Evolutionary conservation across 345 rosid genomes (phyloP), one percentile per base, ranked within the genome.

Genomic region (Physaria fendleri): DNA sequence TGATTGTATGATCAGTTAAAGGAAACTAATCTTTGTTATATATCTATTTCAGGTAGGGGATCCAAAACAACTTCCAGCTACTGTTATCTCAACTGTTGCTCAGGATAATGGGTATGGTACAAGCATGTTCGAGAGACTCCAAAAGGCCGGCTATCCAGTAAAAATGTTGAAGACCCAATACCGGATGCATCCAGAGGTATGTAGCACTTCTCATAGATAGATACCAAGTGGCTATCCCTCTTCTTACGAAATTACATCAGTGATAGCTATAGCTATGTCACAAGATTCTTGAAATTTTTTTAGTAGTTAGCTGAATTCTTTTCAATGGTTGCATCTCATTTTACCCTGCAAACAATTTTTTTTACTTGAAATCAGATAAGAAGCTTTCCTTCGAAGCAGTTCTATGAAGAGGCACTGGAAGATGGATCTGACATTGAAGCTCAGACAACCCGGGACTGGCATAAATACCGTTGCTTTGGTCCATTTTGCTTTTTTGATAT

Each of bases 111-210:
- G 99, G 99, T 93, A 93, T 50, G 91, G 91, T 49, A 93, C 81
- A 30, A 93, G 99, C 76, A 67, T 93, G 85, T 93, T 93, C 66
- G 81, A 89, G 81, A 85, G 99, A 77, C 83, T 93, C 62, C 97
- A 93, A 71, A 87, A 73, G 67, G 99, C 95, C 64, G 99, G 97
- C 52, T 89, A 88, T 71, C 99, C 97, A 6, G 95, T 93, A 27
- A 75, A 79, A 34, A 89, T 93, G 99, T 83, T 93, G 75, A 93
- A 82, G 78, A 77, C 88, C 33, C 97, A 87, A 64, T 93, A 93
- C 64, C 80, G 97, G 28, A 93, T 93, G 99, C 99, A 89, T 82
- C 99, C 97, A 23, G 84, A 85, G 97, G 97, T 92, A 68, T 62
- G 74, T 21, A 68, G 32, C 39, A 2, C 61, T 2, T 53, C 37